These are phyloP conservation scores for Sporisorium exsertum DNA, from an alignment of 1,284 basidiomycete species.

Conservation along the genomic window DNA sequence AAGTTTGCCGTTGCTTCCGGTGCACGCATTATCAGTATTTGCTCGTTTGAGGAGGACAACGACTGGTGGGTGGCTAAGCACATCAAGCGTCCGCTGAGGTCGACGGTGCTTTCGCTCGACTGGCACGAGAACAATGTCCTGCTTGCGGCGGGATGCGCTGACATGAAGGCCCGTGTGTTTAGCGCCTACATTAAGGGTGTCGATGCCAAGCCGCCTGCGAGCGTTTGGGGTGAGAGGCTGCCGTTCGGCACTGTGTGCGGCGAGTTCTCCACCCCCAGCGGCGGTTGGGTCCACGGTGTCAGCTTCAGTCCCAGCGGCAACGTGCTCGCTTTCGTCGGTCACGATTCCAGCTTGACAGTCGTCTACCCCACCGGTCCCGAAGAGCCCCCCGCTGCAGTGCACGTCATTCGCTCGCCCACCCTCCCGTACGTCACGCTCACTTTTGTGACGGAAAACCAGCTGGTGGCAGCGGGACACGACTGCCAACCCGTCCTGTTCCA, in stretches of 20 bases:
- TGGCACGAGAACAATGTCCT: conserved; percentile 99
- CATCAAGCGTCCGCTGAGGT: conserved; percentile 94
- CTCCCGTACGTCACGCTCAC: conserved; percentile 70
- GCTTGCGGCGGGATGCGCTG: conserved; percentile 91
- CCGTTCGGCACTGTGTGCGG: conserved; percentile 98
- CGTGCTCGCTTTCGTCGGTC: conserved; percentile 88
- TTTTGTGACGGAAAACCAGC: conserved; percentile 79
- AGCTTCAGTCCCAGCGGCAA: conserved; percentile 96
- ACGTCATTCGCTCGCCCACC: conserved; percentile 64
- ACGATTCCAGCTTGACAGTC: conserved; percentile 66
- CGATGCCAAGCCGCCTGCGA: conserved; percentile 87
- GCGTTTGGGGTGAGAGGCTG: conserved; percentile 95
- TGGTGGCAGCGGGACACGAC: conserved; percentile 93
- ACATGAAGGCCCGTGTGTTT: conserved; percentile 96
- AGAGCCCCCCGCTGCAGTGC: conserved; percentile 59
- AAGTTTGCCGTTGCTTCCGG: conserved; percentile 99
- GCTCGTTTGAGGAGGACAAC: conserved; percentile 73
- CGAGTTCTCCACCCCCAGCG: conserved; percentile 86
- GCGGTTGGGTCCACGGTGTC: conserved; percentile 97
- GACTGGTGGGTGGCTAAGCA: conserved; percentile 99
- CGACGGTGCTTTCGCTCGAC: conserved; percentile 91
- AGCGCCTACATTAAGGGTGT: conserved; percentile 99
- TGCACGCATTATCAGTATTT: conserved; percentile 73
- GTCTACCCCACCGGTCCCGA: conserved; percentile 65
- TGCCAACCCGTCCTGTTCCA: conserved; percentile 83